Base-by-base conservation (phyloP, 352 stramenopile genomes). In the Aphanomyces invadans region DNA sequence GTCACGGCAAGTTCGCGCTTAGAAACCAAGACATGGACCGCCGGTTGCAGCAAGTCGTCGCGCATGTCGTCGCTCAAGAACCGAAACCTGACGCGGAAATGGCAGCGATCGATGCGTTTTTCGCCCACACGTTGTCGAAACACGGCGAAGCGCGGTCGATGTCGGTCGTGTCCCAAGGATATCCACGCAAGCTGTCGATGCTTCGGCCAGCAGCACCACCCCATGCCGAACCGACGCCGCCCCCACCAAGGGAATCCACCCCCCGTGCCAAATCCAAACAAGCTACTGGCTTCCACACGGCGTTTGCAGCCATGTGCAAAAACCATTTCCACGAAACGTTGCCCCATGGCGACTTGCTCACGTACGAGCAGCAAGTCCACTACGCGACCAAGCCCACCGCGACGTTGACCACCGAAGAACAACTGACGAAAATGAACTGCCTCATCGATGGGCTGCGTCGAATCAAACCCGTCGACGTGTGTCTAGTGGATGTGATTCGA, bases 311-410 rank as follows among this genome's bases (percentile, higher is more conserved):
- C 10, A 57, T 67, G 9, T 67, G 46, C 28, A 28, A 33, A 11
- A 32, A 67, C 19, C 60, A 67, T 32, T 67, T 49, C 19, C 60
- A 67, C 45, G 60, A 55, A 45, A 67, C 60, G 45, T 21, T 67
- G n/a, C 60, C 60, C 39, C 60, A 67, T 28, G 46, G 60, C 4
- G 60, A 67, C 46, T 36, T 67, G 10, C 49, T 67, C 46, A 67
- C 60, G 60, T 67, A 67, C 38, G 60, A 67, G 33, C 38, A 67
- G 19, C 60, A 67, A 59, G 48, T 59, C 23, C 45, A 67, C 45
- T 67, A 67, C 32, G 11, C 60, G 31, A 33, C 60, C 9, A 44
- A 46, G 4, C 60, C 60, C 15, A 57, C 19, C 31, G 21, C 29
- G n/a, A 67, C 29, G 11, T 44, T 67, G 60, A 59, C 15, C 17